Conservation (phyloP, 73 alveolate genomes). For the Symbiodinium natans region DNA sequence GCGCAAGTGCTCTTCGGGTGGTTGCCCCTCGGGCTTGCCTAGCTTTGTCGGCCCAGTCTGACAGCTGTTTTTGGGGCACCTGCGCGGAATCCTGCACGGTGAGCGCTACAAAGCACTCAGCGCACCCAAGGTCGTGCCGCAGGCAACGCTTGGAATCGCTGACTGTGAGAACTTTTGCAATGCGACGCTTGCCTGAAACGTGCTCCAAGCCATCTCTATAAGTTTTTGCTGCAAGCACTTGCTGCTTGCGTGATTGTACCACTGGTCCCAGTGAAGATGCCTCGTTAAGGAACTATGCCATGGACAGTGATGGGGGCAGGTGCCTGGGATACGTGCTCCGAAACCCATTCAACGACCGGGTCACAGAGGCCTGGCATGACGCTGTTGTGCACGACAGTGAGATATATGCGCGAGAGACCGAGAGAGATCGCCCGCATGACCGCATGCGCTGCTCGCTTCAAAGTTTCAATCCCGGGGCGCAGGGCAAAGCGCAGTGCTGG, state of each 20-base stretch:
- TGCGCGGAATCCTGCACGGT: too few relatives aligned
- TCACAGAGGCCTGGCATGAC: conserved; percentile 28
- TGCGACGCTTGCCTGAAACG: conserved; percentile 8
- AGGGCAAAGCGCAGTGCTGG: conserved; percentile 92
- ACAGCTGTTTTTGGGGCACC: too few relatives aligned
- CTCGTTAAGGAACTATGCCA: conserved; percentile 52
- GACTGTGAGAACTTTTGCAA: conserved; percentile 63
- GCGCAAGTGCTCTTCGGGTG: conserved; percentile 1
- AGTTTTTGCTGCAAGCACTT: too few relatives aligned
- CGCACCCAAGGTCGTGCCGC: conserved; percentile 20
- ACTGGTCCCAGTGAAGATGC: too few relatives aligned
- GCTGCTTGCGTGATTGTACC: too few relatives aligned
- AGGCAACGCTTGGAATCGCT: not conserved
- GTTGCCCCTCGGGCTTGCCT: not conserved
- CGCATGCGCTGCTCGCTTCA: too few relatives aligned
- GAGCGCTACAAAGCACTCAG: too few relatives aligned
- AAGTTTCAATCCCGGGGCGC: too few relatives aligned
- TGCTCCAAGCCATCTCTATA: too few relatives aligned
- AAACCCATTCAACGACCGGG: conserved; percentile 34
- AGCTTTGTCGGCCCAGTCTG: not conserved
- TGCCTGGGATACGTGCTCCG: conserved; percentile 75
- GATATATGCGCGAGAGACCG: too few relatives aligned
- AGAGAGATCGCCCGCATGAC: too few relatives aligned
- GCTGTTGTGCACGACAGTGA: too few relatives aligned
- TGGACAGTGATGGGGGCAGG: not conserved